A percentile compares a stretch with the other conserved stretches of the same genome.
These are phyloP conservation scores for Phyllostachys edulis DNA, from an alignment of 176 grass and related monocot species.

Conservation along the genomic window DNA sequence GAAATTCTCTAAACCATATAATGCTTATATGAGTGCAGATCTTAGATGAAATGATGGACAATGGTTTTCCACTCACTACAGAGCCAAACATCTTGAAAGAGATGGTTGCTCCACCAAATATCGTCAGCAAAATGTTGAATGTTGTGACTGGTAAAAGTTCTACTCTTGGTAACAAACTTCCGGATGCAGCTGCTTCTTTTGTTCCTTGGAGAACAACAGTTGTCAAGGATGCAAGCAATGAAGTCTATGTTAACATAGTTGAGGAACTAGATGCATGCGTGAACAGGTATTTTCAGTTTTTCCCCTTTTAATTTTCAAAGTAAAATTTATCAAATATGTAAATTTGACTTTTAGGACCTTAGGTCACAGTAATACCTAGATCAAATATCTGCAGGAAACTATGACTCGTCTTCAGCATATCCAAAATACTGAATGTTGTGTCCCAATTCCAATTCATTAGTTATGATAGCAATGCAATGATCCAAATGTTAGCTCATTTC, in stretches of 20 bases:
- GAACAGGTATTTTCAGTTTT: conserved; percentile 50
- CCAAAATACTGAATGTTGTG: neutral
- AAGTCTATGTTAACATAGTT: conserved; percentile 89
- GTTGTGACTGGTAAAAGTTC: conserved; percentile 80
- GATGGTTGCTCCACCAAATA: conserved; percentile 68
- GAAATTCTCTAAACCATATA: conserved; percentile 18
- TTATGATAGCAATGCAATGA: neutral
- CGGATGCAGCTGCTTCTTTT: conserved; percentile 69
- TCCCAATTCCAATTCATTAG: neutral
- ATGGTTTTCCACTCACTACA: conserved; percentile 91
- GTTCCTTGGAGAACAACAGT: conserved; percentile 81
- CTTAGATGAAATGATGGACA: conserved; percentile 99
- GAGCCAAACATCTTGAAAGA: conserved; percentile 91
- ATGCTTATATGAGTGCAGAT: conserved; percentile 52
- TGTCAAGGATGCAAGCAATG: conserved; percentile 75
- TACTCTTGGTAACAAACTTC: conserved; percentile 60
- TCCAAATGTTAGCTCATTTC: neutral
- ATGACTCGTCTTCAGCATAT: neutral
- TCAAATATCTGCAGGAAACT: conserved; percentile 25
- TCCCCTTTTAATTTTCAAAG: neutral
- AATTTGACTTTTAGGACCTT: neutral
- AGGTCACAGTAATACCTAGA: neutral
- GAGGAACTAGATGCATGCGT: conserved; percentile 88
- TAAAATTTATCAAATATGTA: neutral
- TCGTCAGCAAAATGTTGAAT: conserved; percentile 84